phyloP scores from a whole-genome alignment of 805 yeast species.

The Yamadazyma tumulicola region DNA sequence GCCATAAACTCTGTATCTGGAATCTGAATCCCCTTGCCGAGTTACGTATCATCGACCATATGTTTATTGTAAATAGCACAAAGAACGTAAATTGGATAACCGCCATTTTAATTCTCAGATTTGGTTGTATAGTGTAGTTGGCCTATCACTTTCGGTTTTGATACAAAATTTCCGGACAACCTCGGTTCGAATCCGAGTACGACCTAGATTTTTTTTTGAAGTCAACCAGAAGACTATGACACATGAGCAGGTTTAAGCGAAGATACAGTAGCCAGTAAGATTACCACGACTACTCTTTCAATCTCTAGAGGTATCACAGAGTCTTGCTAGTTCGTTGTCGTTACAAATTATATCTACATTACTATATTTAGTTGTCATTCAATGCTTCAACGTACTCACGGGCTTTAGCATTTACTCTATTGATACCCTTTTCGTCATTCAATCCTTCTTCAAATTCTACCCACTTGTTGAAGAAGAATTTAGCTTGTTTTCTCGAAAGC shows the following conservation, averaged over 20 bases:
- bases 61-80: no score
- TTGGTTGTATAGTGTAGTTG: constrained; percentile 69
- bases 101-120: no score
- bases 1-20: no score
- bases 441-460: constrained; percentile 68
- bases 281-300: no score
- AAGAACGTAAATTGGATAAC: no score
- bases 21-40: no score
- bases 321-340: no score
- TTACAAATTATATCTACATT: no score
- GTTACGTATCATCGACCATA: no score
- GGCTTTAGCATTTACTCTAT: constrained; percentile 88
- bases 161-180: constrained; percentile 56
- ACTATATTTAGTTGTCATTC: constrained; percentile 6
- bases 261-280: no score
- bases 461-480: constrained; percentile 94
- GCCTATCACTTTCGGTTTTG: constrained; percentile 79
- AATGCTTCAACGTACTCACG: constrained; percentile 58
- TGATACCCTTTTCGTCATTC: constrained; percentile 66
- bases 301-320: no score
- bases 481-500: constrained; percentile 83
- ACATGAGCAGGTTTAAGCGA: no score
- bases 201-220: constrained; percentile 36
- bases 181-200: constrained; percentile 84
- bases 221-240: background rate